Evolutionary conservation across 2,329 filamentous ascomycete species (phyloP).

Genomic region (Penicillium sp.): DNA sequence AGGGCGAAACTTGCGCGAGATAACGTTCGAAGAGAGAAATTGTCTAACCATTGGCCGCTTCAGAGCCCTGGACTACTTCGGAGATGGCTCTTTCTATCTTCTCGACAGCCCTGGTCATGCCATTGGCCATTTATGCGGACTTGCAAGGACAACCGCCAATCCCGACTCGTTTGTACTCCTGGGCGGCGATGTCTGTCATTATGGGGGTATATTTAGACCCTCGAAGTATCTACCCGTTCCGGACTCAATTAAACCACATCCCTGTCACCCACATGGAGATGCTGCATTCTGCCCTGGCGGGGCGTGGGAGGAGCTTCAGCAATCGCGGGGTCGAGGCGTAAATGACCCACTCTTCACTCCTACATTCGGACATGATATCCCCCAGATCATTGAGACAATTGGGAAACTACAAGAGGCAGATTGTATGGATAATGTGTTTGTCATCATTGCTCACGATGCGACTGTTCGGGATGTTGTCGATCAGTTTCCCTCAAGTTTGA

Average conservation of each 20-base stretch:
- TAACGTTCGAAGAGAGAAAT: conserved; percentile 21
- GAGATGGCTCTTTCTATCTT: conserved; percentile 49
- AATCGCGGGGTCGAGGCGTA: conserved; percentile 9
- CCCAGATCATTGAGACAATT: conserved; percentile 25
- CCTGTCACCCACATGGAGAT: background rate
- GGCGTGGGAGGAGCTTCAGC: conserved; percentile 15
- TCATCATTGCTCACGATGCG: conserved; percentile 37
- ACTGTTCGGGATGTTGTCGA: conserved; percentile 26
- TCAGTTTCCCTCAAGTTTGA: conserved; percentile 33
- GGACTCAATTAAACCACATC: background rate
- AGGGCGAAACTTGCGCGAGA: conserved; percentile 24
- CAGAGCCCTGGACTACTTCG: conserved; percentile 47
- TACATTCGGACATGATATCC: conserved; percentile 29
- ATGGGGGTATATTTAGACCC: conserved; percentile 52
- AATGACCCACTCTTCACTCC: conserved; percentile 24
- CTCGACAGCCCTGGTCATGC: conserved; percentile 38
- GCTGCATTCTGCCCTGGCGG: conserved; percentile 7
- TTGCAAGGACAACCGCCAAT: conserved; percentile 47
- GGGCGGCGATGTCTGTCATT: conserved; percentile 55
- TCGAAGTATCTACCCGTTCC: conserved; percentile 47
- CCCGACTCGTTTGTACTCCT: conserved; percentile 54
- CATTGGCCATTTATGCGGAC: conserved; percentile 54
- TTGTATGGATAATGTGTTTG: conserved; percentile 27
- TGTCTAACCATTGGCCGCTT: conserved; percentile 31
- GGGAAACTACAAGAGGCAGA: conserved; percentile 13